Conservation (phyloP, 306 rosid genomes). For the Cyclanthera cordifolia region DNA sequence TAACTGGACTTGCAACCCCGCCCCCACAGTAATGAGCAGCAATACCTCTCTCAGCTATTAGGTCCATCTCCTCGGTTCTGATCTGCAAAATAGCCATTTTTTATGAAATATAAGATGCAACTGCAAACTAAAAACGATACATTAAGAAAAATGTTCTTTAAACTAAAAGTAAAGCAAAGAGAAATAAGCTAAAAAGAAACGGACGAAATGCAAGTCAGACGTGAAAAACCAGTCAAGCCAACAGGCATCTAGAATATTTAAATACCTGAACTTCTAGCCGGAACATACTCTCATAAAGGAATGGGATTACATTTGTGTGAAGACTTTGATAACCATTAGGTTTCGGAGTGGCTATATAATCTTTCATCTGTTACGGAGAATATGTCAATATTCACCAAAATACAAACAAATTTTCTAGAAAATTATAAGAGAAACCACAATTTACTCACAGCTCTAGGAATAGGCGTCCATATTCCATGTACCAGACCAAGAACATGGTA, state of each 20-base stretch:
- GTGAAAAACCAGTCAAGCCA: slow-evolving; percentile 12
- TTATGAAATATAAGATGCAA: not conserved
- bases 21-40: slow-evolving; percentile 97
- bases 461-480: slow-evolving; percentile 95
- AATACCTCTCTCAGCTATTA: slow-evolving; percentile 96
- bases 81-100: slow-evolving; percentile 39
- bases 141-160: not conserved
- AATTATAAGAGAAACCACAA: slow-evolving; percentile 25
- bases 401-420: not conserved
- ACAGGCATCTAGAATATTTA: slow-evolving; percentile 5
- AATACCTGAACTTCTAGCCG: slow-evolving; percentile 92
- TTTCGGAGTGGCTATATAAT: slow-evolving; percentile 93
- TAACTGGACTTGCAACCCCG: slow-evolving; percentile 52
- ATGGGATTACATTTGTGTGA: slow-evolving; percentile 88
- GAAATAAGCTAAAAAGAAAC: slow-evolving; percentile 11
- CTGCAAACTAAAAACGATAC: not conserved
- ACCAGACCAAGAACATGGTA: slow-evolving; percentile 90
- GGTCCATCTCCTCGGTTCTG: slow-evolving; percentile 93
- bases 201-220: slow-evolving; percentile 9
- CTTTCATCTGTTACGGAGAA: slow-evolving; percentile 54
- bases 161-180: not conserved
- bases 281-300: slow-evolving; percentile 89
- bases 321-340: slow-evolving; percentile 99
- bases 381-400: not conserved
- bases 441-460: slow-evolving; percentile 87